Evolutionary conservation across 106 monocot species (phyloP).

Genomic region (Allium sativum): DNA sequence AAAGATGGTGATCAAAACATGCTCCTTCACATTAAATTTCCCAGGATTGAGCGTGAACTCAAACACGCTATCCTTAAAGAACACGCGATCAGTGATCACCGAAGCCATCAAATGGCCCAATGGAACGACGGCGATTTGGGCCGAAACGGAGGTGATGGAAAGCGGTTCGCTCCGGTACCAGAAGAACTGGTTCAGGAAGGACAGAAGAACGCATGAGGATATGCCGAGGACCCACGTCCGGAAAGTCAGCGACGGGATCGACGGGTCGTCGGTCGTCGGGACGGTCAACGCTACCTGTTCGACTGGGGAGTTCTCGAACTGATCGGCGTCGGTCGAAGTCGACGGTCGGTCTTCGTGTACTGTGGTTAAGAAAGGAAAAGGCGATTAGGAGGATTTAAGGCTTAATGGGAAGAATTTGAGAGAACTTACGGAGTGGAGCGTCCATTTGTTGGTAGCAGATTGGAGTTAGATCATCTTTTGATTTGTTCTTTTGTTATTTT

Average conservation of each 20-base stretch:
- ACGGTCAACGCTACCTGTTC: slow-evolving; percentile 1
- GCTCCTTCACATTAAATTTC: background rate
- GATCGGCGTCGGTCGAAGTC: background rate
- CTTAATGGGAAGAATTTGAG: background rate
- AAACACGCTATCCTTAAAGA: background rate
- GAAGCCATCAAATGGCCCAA: background rate
- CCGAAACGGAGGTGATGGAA: background rate
- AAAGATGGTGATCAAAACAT: background rate
- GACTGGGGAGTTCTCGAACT: background rate
- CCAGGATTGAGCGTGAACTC: background rate
- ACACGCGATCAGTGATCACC: background rate
- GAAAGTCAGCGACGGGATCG: background rate
- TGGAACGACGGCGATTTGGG: background rate
- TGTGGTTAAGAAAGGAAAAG: background rate
- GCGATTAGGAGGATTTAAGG: background rate
- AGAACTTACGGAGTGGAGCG: background rate
- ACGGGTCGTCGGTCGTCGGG: slow-evolving; percentile 1
- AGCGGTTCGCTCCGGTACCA: background rate
- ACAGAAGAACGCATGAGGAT: background rate
- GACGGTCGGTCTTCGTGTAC: background rate
- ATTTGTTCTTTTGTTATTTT: no score
- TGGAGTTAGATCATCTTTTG: background rate
- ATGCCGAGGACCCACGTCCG: background rate
- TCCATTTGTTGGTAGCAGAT: background rate
- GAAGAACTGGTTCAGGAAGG: slow-evolving; percentile 3